phyloP scores from a whole-genome alignment of 768 basidiomycete genomes.

The Favolaschia claudopus region DNA sequence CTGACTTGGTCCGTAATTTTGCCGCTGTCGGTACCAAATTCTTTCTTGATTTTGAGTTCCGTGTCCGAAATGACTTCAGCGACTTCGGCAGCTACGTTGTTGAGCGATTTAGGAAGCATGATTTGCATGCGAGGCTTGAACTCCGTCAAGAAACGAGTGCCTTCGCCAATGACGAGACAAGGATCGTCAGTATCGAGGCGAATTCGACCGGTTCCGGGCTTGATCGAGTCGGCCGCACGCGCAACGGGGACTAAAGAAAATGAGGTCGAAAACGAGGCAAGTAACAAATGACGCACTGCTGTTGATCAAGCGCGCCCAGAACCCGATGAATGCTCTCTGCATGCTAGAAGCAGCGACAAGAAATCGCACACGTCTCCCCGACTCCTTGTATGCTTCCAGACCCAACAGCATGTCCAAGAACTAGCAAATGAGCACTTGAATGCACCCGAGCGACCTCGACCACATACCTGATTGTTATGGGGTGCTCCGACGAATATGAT shows the following conservation, averaged over 20 bases:
- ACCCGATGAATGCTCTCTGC: conserved; percentile 80
- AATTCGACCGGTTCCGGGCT: conserved; percentile 75
- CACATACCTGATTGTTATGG: conserved; percentile 84
- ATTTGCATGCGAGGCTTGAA: conserved; percentile 85
- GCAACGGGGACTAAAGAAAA: conserved; percentile 71
- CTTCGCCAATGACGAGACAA: conserved; percentile 81
- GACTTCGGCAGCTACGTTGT: conserved; percentile 83
- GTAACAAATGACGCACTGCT: conserved; percentile 50
- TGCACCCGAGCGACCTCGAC: conserved; percentile 2
- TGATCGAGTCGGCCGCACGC: conserved; percentile 88
- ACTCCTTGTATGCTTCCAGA: conserved; percentile 87
- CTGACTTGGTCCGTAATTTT: conserved; percentile 77
- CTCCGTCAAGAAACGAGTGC: conserved; percentile 78
- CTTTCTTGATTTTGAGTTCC: conserved; percentile 81
- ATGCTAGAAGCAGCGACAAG: conserved; percentile 91
- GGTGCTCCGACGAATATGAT: conserved; percentile 94
- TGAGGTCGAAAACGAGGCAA: background rate
- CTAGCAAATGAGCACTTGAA: conserved; percentile 46
- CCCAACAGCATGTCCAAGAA: conserved; percentile 90
- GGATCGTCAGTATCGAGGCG: conserved; percentile 79
- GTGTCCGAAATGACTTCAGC: conserved; percentile 90
- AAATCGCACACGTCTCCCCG: conserved; percentile 82
- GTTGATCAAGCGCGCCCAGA: conserved; percentile 83
- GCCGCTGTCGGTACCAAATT: conserved; percentile 74
- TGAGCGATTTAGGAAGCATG: conserved; percentile 81